Conservation (phyloP, 805 yeast species). For the Saccharomycopsis olivae region DNA sequence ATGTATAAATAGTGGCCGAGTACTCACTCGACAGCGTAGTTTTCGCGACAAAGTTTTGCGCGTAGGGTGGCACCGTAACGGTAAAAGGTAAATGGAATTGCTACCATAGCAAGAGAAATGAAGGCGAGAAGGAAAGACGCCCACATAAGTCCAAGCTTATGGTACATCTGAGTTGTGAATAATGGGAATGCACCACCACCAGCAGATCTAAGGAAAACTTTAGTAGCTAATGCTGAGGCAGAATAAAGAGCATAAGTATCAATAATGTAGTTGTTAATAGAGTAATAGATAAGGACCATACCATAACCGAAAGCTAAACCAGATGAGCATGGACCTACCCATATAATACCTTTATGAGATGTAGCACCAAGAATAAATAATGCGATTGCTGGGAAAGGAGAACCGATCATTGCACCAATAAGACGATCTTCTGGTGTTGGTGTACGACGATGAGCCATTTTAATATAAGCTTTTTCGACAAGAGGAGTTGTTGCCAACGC, state of each 20-base stretch:
- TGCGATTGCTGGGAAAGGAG: constrained; percentile 75
- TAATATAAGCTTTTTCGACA: constrained; percentile 52
- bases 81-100: constrained; percentile 62
- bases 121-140: constrained; percentile 73
- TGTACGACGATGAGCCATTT: constrained; percentile 38
- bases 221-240: constrained; percentile 72
- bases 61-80: constrained; percentile 55
- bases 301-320: constrained; percentile 78
- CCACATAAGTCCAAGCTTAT: constrained; percentile 65
- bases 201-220: constrained; percentile 68
- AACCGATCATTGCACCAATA: constrained; percentile 72
- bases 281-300: constrained; percentile 64
- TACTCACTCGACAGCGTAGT: constrained; percentile 37
- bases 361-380: constrained; percentile 77
- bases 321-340: constrained; percentile 73
- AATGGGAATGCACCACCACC: constrained; percentile 85
- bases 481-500: constrained; percentile 70
- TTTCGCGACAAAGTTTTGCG: constrained; percentile 54
- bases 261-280: constrained; percentile 75
- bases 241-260: constrained; percentile 81
- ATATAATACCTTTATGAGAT: constrained; percentile 53
- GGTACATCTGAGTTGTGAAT: constrained; percentile 74
- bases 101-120: constrained; percentile 65
- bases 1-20: too few relatives aligned
- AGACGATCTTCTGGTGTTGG: constrained; percentile 76